Base-by-base conservation (phyloP, 2,329 filamentous ascomycete species). In the Alternaria metachromatica region DNA sequence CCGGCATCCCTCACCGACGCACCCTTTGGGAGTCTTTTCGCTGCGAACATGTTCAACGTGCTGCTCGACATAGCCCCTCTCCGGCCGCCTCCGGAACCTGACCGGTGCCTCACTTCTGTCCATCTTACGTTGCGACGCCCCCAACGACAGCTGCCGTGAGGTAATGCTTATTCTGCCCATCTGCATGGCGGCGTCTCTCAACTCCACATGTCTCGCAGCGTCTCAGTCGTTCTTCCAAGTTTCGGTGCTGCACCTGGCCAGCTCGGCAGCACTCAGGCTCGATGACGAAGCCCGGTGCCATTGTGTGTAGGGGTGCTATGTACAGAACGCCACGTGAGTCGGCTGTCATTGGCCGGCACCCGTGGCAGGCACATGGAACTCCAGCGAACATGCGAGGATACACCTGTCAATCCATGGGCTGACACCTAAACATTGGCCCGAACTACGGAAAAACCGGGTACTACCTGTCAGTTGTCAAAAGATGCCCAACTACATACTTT, bases 221-320 rank as follows among this genome's bases (percentile, higher is more conserved):
- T 46, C 45, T 33, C 37, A 60, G 60, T 55, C 57, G 56, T 50
- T 37, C 33, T 56, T 48, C 60, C 65, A 66, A 67, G 65, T 66
- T 68, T 53, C 58, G 33, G 48, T 26, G 58, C 63, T 66, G 67
- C 68, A 66, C 57, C 49, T 58, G 68, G 69, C 70, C 71, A 67
- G 65, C 71, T 70, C 67, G 68, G 63, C 70, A 58, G 23, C 49
- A 33, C 30, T 58, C 54, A 28, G 55, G 46, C 50, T 58, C 49
- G 64, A 70, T 70, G 68, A 70, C 68, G 66, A 69, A 70, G 68
- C 68, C 56, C 45, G 28, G 59, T 56, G 62, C 55, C 55, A 21
- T 55, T 58, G 58, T 46, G 44, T 60, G 64, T 67, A 60, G 55
- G 63, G 55, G 55, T 61, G 18, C 45, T 41, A 61, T 53, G 49